Evolutionary conservation across 2,329 filamentous ascomycete genomes (phyloP).

Genomic region (Elsinoe ampelina): DNA sequence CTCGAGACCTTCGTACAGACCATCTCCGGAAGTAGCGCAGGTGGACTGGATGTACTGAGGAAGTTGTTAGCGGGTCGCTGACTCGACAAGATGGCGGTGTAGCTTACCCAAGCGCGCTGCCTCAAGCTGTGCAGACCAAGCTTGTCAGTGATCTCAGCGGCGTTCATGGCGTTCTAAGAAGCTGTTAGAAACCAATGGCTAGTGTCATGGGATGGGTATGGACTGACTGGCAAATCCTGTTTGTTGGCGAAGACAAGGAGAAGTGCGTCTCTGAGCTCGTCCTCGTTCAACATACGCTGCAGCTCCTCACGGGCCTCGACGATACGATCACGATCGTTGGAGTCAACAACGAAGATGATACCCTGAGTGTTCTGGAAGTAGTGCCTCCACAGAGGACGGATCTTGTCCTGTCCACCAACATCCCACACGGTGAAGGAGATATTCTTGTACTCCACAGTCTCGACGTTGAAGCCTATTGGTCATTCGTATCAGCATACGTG

Average conservation of each 20-base stretch:
- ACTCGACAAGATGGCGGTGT: background rate
- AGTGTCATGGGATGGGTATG: background rate
- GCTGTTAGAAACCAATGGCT: background rate
- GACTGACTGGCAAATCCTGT: constrained; percentile 81
- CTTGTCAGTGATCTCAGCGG: constrained; percentile 99
- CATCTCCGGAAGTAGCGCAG: constrained; percentile 96
- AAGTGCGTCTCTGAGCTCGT: constrained; percentile 93
- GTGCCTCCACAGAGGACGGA: constrained; percentile 91
- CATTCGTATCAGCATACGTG: background rate
- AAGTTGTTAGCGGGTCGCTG: background rate
- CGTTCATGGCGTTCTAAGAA: constrained; percentile 95
- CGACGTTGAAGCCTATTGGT: constrained; percentile 76
- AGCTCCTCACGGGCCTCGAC: constrained; percentile 89
- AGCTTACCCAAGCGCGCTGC: constrained; percentile 93
- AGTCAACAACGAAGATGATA: constrained; percentile 97
- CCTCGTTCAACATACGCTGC: constrained; percentile 94
- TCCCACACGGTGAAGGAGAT: constrained; percentile 99
- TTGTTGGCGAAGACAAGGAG: constrained; percentile 97
- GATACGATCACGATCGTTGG: constrained; percentile 81
- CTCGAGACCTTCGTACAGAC: constrained; percentile 96
- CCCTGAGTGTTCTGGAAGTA: constrained; percentile 95
- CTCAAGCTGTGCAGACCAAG: constrained; percentile 98
- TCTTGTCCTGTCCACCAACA: constrained; percentile 98
- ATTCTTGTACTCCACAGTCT: constrained; percentile 98
- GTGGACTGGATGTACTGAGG: constrained; percentile 93